Conservation (phyloP, 257 asterid species). For the Verbena officinalis region DNA sequence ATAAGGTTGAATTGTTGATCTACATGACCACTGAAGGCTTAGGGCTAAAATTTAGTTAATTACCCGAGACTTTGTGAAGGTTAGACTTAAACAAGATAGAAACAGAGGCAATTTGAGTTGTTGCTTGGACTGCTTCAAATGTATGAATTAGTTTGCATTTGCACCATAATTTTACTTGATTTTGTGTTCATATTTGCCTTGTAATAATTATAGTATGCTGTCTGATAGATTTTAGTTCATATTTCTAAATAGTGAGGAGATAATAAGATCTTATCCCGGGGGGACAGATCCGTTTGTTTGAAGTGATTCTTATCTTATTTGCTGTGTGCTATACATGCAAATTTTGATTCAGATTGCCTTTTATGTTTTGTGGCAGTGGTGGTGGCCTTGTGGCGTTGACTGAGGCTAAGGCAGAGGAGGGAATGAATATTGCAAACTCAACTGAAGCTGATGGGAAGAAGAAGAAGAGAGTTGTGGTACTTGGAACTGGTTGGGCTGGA, state of each 20-base stretch:
- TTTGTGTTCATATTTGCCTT: background rate
- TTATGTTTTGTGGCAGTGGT: conserved; percentile 52
- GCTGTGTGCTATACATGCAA: background rate
- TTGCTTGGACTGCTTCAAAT: background rate
- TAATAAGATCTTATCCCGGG: background rate
- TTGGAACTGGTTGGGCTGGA: conserved; percentile 99
- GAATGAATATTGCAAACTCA: conserved; percentile 36
- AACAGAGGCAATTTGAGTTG: background rate
- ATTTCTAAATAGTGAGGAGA: background rate
- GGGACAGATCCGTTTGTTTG: background rate
- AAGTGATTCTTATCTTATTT: background rate
- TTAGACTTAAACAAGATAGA: conserved; percentile 10
- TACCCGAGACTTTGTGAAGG: background rate
- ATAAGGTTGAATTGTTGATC: conserved; percentile 14
- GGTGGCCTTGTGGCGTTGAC: conserved; percentile 81
- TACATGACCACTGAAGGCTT: background rate
- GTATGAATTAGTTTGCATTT: background rate
- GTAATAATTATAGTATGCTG: background rate
- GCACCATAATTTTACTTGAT: conserved; percentile 6
- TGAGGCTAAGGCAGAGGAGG: conserved; percentile 59
- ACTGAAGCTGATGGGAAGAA: conserved; percentile 48
- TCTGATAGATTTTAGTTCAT: background rate
- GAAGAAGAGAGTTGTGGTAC: conserved; percentile 87
- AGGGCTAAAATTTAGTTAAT: conserved; percentile 18
- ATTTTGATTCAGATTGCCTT: background rate